Conservation (phyloP, 1,284 basidiomycete species). For the Microbotryomycetes sp. region DNA sequence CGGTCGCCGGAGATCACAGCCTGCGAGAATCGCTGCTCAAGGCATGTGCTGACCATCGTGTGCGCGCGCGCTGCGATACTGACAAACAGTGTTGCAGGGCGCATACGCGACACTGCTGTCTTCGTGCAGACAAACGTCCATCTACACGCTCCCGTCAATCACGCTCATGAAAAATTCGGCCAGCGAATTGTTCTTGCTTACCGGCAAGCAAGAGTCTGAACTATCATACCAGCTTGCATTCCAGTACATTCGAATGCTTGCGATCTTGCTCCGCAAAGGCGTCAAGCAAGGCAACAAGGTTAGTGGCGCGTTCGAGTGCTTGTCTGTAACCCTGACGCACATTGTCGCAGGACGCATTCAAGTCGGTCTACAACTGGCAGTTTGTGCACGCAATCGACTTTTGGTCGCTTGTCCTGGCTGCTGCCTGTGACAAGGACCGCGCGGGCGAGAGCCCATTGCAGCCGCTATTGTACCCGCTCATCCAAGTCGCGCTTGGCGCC, state of each 20-base stretch:
- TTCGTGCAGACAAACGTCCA: slow-evolving; percentile 70
- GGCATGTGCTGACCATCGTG: slow-evolving; percentile 45
- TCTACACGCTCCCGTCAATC: slow-evolving; percentile 84
- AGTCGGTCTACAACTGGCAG: slow-evolving; percentile 97
- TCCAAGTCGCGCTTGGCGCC: slow-evolving; percentile 87
- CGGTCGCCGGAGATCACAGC: slow-evolving; percentile 68
- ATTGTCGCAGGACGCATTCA: slow-evolving; percentile 78
- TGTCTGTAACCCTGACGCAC: too few relatives aligned
- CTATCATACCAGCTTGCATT: slow-evolving; percentile 88
- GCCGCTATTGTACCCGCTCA: slow-evolving; percentile 86
- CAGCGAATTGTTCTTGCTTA: slow-evolving; percentile 76
- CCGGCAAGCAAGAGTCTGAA: slow-evolving; percentile 42
- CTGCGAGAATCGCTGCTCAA: slow-evolving; percentile 81
- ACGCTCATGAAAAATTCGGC: slow-evolving; percentile 98
- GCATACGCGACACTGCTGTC: slow-evolving; percentile 78
- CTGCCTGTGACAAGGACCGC: slow-evolving; percentile 60
- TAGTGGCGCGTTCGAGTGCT: not conserved
- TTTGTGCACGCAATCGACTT: slow-evolving; percentile 94
- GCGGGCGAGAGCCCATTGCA: slow-evolving; percentile 66
- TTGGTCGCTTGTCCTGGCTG: slow-evolving; percentile 83
- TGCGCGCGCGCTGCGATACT: not conserved
- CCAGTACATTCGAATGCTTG: slow-evolving; percentile 91
- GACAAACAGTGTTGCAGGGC: slow-evolving; percentile 59
- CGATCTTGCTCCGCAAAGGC: slow-evolving; percentile 83
- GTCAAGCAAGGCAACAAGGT: slow-evolving; percentile 83